Evolutionary conservation across 352 stramenopile species (phyloP).

Genomic region (Phytophthora podocarpi): DNA sequence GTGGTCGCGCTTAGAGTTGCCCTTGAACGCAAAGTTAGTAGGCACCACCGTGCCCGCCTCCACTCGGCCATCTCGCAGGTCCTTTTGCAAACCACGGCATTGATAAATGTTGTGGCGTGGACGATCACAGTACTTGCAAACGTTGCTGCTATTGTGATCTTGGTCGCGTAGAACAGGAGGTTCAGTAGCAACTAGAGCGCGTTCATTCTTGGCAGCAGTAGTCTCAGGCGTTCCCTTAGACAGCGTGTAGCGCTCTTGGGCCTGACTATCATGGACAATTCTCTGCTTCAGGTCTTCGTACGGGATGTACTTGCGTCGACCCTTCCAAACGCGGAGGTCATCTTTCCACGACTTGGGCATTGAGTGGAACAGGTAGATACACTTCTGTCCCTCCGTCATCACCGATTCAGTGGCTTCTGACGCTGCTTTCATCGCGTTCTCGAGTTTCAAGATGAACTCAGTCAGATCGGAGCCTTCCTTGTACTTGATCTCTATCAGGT

Average conservation of each 20-base stretch:
- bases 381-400: slow-evolving; percentile 5
- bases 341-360: neutral
- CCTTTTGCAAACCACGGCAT: neutral
- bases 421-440: neutral
- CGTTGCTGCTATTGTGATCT: neutral
- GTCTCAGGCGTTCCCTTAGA: neutral
- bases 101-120: slow-evolving; percentile 4
- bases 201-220: neutral
- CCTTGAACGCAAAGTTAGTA: slow-evolving; percentile 7
- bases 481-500: neutral
- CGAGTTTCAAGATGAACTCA: neutral
- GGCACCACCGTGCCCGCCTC: neutral
- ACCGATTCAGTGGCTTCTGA: neutral
- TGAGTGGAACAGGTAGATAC: neutral
- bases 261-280: neutral
- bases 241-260: neutral
- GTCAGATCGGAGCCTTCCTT: neutral
- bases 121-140: neutral
- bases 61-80: neutral
- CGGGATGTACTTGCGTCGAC: neutral
- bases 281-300: neutral
- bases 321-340: slow-evolving; percentile 1
- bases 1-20: neutral
- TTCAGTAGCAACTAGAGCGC: neutral
- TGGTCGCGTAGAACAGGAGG: neutral